Evolutionary conservation across 1,139 yeast species (phyloP).

Genomic region (Debaryomyces sp.): DNA sequence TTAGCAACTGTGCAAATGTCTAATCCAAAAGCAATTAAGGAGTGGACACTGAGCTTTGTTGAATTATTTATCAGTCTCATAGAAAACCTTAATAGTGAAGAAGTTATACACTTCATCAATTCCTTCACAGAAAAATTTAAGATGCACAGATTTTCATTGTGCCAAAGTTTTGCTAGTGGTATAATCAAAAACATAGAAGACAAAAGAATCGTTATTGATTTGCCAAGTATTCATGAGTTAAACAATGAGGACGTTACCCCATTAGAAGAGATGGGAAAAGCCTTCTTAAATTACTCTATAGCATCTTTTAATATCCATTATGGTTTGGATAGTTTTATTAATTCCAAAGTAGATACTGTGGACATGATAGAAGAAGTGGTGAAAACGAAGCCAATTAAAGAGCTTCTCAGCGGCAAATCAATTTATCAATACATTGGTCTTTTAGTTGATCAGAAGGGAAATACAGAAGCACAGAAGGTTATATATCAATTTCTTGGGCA

Average conservation of each 20-base stretch:
- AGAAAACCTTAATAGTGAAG: conserved; percentile 17
- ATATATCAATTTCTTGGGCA: not conserved
- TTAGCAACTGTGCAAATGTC: conserved; percentile 15
- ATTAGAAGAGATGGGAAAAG: conserved; percentile 12
- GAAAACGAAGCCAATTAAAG: not conserved
- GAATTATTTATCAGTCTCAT: conserved; percentile 15
- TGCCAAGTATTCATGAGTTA: not conserved
- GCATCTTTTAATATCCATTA: conserved; percentile 12
- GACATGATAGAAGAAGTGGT: conserved; percentile 9
- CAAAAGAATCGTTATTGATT: not conserved
- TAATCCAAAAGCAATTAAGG: conserved; percentile 9
- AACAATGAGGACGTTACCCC: not conserved
- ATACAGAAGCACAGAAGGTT: not conserved
- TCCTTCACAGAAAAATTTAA: conserved; percentile 12
- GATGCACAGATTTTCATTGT: conserved; percentile 3
- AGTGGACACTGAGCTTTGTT: conserved; percentile 17
- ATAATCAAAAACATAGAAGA: conserved; percentile 1
- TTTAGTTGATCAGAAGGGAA: not conserved
- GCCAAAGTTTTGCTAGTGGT: conserved; percentile 2
- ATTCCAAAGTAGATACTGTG: conserved; percentile 13
- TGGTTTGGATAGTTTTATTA: conserved; percentile 17
- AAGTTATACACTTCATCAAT: conserved; percentile 14
- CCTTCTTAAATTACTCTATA: conserved; percentile 12
- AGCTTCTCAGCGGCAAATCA: not conserved
- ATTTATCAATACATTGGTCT: not conserved